Evolutionary conservation across 805 yeast species (phyloP).

Genomic region (Zygotorulaspora sp.): DNA sequence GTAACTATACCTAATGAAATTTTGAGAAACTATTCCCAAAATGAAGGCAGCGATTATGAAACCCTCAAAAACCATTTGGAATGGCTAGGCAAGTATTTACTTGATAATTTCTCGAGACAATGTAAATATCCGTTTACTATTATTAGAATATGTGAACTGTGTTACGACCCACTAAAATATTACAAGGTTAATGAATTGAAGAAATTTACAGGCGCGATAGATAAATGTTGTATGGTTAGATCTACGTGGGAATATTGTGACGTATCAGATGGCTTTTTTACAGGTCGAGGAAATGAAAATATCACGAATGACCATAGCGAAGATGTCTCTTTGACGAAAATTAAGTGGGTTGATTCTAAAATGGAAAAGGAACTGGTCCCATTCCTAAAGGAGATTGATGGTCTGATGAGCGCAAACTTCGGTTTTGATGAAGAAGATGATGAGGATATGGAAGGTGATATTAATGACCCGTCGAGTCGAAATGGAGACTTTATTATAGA

Average conservation of each 20-base stretch:
- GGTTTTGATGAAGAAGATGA: conserved; percentile 34
- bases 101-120: conserved; percentile 15
- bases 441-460: conserved; percentile 17
- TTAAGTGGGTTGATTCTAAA: conserved; percentile 28
- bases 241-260: conserved; percentile 14
- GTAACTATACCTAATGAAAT: conserved; percentile 26
- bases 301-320: conserved; percentile 14
- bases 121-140: conserved; percentile 45
- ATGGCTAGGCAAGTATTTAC: conserved; percentile 15
- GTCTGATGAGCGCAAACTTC: conserved; percentile 30
- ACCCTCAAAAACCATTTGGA: conserved; percentile 10
- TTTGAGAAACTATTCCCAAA: conserved; percentile 10
- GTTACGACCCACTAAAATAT: conserved; percentile 42
- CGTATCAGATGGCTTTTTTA: not conserved
- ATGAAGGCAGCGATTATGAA: not conserved
- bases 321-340: conserved; percentile 29
- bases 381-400: conserved; percentile 31
- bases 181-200: conserved; percentile 33
- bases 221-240: conserved; percentile 28
- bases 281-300: not conserved
- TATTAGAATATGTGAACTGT: conserved; percentile 43
- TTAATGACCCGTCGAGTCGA: conserved; percentile 12
- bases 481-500: conserved; percentile 18
- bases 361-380: conserved; percentile 17
- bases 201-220: conserved; percentile 46